These are phyloP conservation scores for Starmera pachycereana DNA, from an alignment of 805 yeast species.

Conservation along the genomic window DNA sequence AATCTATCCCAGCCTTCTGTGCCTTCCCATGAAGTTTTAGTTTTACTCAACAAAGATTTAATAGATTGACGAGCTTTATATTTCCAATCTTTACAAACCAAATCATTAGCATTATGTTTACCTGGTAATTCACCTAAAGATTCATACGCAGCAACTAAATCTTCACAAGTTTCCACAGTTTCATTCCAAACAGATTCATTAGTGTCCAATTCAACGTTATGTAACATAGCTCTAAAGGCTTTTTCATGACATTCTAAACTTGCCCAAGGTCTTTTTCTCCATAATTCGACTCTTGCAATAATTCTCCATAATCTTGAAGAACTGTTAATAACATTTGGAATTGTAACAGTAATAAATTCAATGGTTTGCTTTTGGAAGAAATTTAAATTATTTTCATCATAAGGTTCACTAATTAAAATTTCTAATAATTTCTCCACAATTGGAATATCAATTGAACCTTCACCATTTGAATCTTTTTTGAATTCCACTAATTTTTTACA, in stretches of 20 bases:
- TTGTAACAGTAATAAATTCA: conserved; percentile 56
- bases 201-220: conserved; percentile 51
- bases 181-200: conserved; percentile 61
- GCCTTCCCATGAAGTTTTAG: conserved; percentile 71
- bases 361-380: conserved; percentile 61
- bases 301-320: conserved; percentile 63
- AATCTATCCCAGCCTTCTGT: conserved; percentile 67
- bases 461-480: conserved; percentile 47
- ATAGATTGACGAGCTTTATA: conserved; percentile 68
- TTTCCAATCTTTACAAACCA: conserved; percentile 91
- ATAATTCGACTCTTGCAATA: conserved; percentile 74
- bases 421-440: conserved; percentile 67
- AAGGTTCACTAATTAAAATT: conserved; percentile 43
- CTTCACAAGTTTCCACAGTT: conserved; percentile 70
- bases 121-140: conserved; percentile 81
- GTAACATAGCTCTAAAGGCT: conserved; percentile 66
- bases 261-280: conserved; percentile 84
- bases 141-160: conserved; percentile 77
- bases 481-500: conserved; percentile 51
- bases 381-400: conserved; percentile 26
- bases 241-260: conserved; percentile 76
- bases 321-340: conserved; percentile 63
- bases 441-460: conserved; percentile 61
- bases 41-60: conserved; percentile 69
- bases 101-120: conserved; percentile 64